phyloP scores from a whole-genome alignment of 2,329 filamentous ascomycete species.

The Endothia cerciana region DNA sequence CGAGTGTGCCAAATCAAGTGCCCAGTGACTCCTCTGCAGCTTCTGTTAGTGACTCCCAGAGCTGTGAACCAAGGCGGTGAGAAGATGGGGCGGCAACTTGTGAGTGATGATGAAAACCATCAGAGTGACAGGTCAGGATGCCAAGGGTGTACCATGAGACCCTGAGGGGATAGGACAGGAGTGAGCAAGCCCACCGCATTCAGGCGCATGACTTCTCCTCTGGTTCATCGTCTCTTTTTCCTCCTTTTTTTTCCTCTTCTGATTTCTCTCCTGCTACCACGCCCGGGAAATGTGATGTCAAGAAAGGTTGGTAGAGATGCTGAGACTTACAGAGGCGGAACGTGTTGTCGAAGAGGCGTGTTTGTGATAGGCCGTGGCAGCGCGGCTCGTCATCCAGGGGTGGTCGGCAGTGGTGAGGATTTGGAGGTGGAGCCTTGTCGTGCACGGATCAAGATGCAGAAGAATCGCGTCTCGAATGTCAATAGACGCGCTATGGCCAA shows the following conservation, averaged over 20 bases:
- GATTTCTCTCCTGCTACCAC: background rate
- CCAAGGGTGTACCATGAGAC: background rate
- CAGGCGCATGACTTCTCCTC: background rate
- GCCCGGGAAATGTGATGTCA: background rate
- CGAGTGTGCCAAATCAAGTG: constrained; percentile 21
- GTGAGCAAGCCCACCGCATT: background rate
- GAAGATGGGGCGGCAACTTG: background rate
- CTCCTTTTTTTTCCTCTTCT: too few relatives aligned
- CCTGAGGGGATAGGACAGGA: background rate
- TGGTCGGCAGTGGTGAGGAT: constrained; percentile 17
- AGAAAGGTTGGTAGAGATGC: background rate
- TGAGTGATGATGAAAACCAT: background rate
- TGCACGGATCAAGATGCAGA: constrained; percentile 31
- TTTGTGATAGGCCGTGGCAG: constrained; percentile 10
- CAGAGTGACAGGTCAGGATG: constrained; percentile 22
- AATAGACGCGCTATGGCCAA: constrained; percentile 28
- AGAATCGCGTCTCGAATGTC: constrained; percentile 22
- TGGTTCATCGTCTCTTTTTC: background rate
- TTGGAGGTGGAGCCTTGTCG: constrained; percentile 28
- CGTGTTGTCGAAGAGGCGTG: background rate
- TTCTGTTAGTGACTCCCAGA: constrained; percentile 21
- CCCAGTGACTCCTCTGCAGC: constrained; percentile 13
- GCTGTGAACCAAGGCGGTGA: constrained; percentile 15
- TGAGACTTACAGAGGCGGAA: background rate
- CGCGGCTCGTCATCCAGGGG: constrained; percentile 1